Conservation (phyloP, 1,284 basidiomycete species). For the Wallemia mellicola region DNA sequence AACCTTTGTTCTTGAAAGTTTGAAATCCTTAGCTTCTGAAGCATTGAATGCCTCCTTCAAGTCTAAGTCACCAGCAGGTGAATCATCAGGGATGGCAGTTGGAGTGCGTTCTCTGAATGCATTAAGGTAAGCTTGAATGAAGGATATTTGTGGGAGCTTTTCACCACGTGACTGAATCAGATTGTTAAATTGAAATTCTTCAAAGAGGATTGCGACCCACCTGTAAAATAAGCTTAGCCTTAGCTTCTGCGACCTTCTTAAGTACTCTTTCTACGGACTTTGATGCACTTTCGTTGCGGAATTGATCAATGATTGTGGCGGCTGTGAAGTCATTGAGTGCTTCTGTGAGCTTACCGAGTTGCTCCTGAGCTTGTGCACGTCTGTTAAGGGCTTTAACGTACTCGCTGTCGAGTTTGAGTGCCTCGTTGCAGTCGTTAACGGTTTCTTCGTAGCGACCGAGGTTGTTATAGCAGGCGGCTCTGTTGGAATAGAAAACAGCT, state of each 20-base stretch:
- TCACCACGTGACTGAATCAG: slow-evolving; percentile 47
- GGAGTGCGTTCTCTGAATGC: slow-evolving; percentile 67
- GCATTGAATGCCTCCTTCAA: slow-evolving; percentile 54
- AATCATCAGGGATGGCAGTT: slow-evolving; percentile 42
- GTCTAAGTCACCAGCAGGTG: slow-evolving; percentile 52
- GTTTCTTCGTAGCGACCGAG: slow-evolving; percentile 56
- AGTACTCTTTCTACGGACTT: slow-evolving; percentile 69
- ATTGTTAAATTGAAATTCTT: too few relatives aligned
- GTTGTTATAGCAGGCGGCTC: slow-evolving; percentile 89
- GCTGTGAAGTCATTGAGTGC: slow-evolving; percentile 79
- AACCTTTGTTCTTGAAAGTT: slow-evolving; percentile 55
- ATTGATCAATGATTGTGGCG: slow-evolving; percentile 73
- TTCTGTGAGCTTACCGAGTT: slow-evolving; percentile 40
- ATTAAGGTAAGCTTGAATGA: slow-evolving; percentile 84
- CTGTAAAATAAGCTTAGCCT: slow-evolving; percentile 37
- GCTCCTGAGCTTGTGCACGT: slow-evolving; percentile 58
- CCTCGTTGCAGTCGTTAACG: slow-evolving; percentile 68
- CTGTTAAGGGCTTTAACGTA: slow-evolving; percentile 93
- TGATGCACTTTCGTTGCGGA: slow-evolving; percentile 52
- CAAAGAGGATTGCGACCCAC: slow-evolving; percentile 15
- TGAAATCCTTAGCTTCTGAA: slow-evolving; percentile 59
- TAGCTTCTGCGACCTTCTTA: slow-evolving; percentile 45
- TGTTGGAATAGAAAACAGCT: slow-evolving; percentile 87
- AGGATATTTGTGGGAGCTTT: slow-evolving; percentile 63
- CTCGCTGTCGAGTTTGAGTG: slow-evolving; percentile 48